Evolutionary conservation across 2,329 filamentous ascomycete species (phyloP), one percentile per base, ranked within the genome.

Genomic region (Juglanconis oblonga): DNA sequence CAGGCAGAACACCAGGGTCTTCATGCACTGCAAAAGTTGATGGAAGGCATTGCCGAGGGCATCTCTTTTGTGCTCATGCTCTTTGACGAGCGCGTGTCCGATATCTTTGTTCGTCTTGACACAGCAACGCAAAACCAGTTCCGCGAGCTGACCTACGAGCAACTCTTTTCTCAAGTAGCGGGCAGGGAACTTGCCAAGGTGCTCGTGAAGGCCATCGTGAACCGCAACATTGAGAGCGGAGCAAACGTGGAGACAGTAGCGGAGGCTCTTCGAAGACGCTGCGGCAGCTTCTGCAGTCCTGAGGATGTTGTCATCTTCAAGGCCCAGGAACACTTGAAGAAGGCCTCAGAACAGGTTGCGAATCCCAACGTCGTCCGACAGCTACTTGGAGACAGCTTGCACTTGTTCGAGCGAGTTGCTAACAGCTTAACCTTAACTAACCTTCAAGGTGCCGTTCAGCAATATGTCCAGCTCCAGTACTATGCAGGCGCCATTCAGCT

Each of bases 271-370:
- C 86, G 95, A 51, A 84, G 95, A 67, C 86, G 93, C 67, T 99
- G 95, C 67, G 96, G 95, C 64, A 97, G 90, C 75, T 99, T 99
- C 82, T 99, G 95, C 74, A 97, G 93, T 69, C 88, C 94, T 0
- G 94, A 99, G 65, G 95, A 99, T 76, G 95, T 98, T 1, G 87
- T 98, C 65, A 94, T 97, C 67, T 99, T 99, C 86, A 98, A 97
- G 75, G 95, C 95, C 0, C 94, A 98, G 72, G 95, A 99, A 74
- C 90, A 94, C 68, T 79, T 98, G 56, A 96, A 97, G 79, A 86
- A 91, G 66, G 94, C 94, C 1, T 87, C 88, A 2, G 93, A 97
- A 72, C 86, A 90, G 52, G 86, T 87, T 9, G 79, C 82, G 4
- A 91, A 92, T 69, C 87, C 87, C 4, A 94, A 93, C 66, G 81